Evolutionary conservation across 768 basidiomycete species (phyloP).

Genomic region (Crucibulum laeve): DNA sequence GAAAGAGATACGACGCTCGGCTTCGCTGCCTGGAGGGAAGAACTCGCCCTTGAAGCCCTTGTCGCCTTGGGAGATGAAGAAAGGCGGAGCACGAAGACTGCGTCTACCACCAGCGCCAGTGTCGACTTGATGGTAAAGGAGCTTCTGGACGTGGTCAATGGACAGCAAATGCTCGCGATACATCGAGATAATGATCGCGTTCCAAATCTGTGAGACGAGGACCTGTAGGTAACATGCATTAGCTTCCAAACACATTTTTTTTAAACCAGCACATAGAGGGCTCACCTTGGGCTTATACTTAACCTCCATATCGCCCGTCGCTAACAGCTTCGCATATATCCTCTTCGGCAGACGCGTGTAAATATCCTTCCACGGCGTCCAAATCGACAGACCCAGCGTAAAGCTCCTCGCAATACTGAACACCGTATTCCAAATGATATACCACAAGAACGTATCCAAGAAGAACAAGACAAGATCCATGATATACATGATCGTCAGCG

Average conservation of each 20-base stretch:
- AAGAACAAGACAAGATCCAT: slow-evolving; percentile 98
- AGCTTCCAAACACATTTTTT: slow-evolving; percentile 3
- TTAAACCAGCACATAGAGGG: slow-evolving; percentile 3
- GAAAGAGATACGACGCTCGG: slow-evolving; percentile 97
- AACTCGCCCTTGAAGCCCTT: slow-evolving; percentile 78
- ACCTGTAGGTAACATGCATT: slow-evolving; percentile 50
- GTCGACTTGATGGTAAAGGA: slow-evolving; percentile 96
- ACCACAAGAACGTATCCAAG: slow-evolving; percentile 99
- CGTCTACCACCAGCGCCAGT: slow-evolving; percentile 74
- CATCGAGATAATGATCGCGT: slow-evolving; percentile 99
- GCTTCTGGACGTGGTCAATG: slow-evolving; percentile 97
- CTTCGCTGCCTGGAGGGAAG: slow-evolving; percentile 93
- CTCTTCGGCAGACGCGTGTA: slow-evolving; percentile 94
- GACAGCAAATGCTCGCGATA: slow-evolving; percentile 98
- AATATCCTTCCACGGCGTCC: slow-evolving; percentile 99
- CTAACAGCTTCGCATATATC: slow-evolving; percentile 92
- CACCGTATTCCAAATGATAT: slow-evolving; percentile 98
- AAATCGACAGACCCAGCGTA: slow-evolving; percentile 88
- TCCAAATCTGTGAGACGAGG: slow-evolving; percentile 98
- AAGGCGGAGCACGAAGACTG: slow-evolving; percentile 90
- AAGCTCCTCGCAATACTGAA: slow-evolving; percentile 88
- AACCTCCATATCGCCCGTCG: slow-evolving; percentile 93
- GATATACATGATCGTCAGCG: slow-evolving; percentile 95
- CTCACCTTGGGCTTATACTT: slow-evolving; percentile 99
- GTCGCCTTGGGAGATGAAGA: slow-evolving; percentile 96